Conservation (phyloP, 2,329 filamentous ascomycete species). For the Cadophora malorum region DNA sequence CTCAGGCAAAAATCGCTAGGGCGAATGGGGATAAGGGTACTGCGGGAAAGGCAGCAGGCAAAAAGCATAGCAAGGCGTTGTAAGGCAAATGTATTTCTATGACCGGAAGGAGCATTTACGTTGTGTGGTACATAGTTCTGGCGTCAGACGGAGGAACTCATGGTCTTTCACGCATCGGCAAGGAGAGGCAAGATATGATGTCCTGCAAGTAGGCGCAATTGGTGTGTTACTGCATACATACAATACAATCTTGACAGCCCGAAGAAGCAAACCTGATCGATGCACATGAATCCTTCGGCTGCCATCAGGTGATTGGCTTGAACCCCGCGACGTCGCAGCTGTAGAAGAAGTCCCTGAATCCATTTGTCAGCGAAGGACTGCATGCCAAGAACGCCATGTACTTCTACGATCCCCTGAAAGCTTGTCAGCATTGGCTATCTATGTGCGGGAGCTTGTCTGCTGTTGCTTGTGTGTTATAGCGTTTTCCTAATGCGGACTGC, state of each 20-base stretch:
- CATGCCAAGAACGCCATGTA: conserved; percentile 16
- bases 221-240: conserved; percentile 8
- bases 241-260: conserved; percentile 10
- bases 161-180: not conserved
- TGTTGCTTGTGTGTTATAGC: not conserved
- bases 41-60: conserved; percentile 2
- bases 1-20: conserved; percentile 55
- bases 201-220: not conserved
- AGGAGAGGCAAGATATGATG: not conserved
- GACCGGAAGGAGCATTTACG: conserved; percentile 10
- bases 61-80: conserved; percentile 15
- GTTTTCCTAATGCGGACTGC: conserved; percentile 15
- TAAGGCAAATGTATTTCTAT: conserved; percentile 14
- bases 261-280: not conserved
- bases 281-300: not conserved
- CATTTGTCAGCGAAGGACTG: conserved; percentile 20
- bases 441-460: not conserved
- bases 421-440: conserved; percentile 15
- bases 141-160: conserved; percentile 1
- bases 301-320: conserved; percentile 12
- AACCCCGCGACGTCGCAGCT: conserved; percentile 10
- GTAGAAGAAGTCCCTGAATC: not conserved
- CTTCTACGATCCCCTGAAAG: not conserved
- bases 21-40: conserved; percentile 48
- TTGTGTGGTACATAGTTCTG: conserved; percentile 7